Evolutionary conservation across 2,329 filamentous ascomycete genomes (phyloP).

Genomic region (Chaetomiaceae sp.): DNA sequence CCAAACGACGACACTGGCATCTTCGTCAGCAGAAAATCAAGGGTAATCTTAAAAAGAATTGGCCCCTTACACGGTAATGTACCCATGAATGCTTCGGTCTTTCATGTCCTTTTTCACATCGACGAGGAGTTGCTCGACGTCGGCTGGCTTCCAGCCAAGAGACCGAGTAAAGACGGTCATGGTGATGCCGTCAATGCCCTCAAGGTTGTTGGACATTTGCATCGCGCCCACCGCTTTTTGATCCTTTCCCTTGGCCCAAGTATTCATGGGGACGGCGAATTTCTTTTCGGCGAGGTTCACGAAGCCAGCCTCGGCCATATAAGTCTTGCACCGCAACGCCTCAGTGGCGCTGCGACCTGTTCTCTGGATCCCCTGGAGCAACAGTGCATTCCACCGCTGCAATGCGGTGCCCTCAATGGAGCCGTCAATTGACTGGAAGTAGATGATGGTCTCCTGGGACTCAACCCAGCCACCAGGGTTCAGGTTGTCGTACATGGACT

Average conservation of each 20-base stretch:
- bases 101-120: slow-evolving; percentile 14
- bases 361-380: slow-evolving; percentile 17
- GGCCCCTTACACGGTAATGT: slow-evolving; percentile 6
- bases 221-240: slow-evolving; percentile 28
- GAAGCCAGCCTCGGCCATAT: slow-evolving; percentile 30
- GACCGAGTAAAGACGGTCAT: slow-evolving; percentile 27
- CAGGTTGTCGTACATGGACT: slow-evolving; percentile 15
- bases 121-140: slow-evolving; percentile 23
- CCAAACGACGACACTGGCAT: slow-evolving; percentile 2
- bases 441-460: slow-evolving; percentile 18
- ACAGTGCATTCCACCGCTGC: slow-evolving; percentile 16
- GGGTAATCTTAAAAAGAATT: too few relatives aligned
- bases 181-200: slow-evolving; percentile 29
- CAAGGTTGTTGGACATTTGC: slow-evolving; percentile 30
- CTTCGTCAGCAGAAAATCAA: neutral
- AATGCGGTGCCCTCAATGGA: slow-evolving; percentile 19
- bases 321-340: slow-evolving; percentile 24
- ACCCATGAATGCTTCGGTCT: slow-evolving; percentile 11
- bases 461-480: slow-evolving; percentile 21
- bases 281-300: slow-evolving; percentile 29
- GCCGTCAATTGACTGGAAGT: slow-evolving; percentile 17
- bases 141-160: slow-evolving; percentile 25
- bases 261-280: slow-evolving; percentile 28
- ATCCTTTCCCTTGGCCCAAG: slow-evolving; percentile 28
- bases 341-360: slow-evolving; percentile 21